These are phyloP conservation scores for Verticillium nubilum DNA, from an alignment of 2,329 filamentous ascomycete genomes.

Conservation along the genomic window DNA sequence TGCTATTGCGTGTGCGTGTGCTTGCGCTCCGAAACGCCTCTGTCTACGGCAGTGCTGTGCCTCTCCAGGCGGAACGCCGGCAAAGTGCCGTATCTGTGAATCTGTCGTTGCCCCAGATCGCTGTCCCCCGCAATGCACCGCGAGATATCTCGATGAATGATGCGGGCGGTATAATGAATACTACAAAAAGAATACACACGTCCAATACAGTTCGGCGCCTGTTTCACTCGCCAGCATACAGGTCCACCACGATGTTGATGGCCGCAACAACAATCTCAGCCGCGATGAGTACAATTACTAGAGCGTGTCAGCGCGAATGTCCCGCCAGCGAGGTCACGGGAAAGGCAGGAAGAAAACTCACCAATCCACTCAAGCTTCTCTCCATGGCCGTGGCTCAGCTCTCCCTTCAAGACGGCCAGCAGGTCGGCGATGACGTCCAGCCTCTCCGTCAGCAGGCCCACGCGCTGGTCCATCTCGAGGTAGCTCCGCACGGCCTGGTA, in stretches of 20 bases:
- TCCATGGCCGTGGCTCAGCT: conserved; percentile 87
- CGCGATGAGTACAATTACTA: conserved; percentile 91
- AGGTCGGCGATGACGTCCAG: conserved; percentile 91
- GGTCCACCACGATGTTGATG: conserved; percentile 91
- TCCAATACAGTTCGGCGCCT: background rate
- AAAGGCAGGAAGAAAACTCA: conserved; percentile 33
- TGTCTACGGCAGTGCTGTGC: background rate
- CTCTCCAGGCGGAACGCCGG: background rate
- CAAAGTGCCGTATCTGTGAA: background rate
- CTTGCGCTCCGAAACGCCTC: background rate
- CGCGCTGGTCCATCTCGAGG: conserved; percentile 95
- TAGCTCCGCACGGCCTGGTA: conserved; percentile 95
- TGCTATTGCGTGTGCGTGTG: background rate
- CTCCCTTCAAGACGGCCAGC: conserved; percentile 88
- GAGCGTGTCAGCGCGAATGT: conserved; percentile 11
- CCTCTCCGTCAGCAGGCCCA: conserved; percentile 81
- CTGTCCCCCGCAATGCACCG: background rate
- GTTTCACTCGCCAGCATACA: conserved; percentile 55
- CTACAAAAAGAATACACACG: background rate
- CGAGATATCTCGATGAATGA: background rate
- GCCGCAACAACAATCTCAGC: conserved; percentile 90
- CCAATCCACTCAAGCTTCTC: conserved; percentile 88
- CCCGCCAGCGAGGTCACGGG: background rate
- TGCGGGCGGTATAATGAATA: background rate
- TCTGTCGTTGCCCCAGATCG: background rate